phyloP scores from a whole-genome alignment of 2,329 filamentous ascomycete genomes.

The Sarocladiaceae sp. region DNA sequence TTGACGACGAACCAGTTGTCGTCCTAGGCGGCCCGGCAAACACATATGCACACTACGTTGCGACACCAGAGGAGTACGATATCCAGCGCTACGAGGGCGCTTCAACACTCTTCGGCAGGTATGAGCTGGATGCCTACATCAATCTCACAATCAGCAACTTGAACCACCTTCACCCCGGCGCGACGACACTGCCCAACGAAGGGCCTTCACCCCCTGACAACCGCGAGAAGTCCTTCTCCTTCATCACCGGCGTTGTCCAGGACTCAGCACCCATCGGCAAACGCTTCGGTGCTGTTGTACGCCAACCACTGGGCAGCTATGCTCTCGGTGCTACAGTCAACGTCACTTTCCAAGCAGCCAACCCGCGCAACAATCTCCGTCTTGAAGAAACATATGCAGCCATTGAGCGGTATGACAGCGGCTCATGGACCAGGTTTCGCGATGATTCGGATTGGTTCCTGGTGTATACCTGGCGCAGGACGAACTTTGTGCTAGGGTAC shows the following conservation, averaged over 20 bases:
- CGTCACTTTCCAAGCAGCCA: conserved; percentile 77
- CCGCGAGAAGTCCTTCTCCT: conserved; percentile 67
- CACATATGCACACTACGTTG: conserved; percentile 79
- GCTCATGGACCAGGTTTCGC: conserved; percentile 60
- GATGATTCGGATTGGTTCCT: conserved; percentile 81
- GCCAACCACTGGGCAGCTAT: conserved; percentile 51
- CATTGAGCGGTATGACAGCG: conserved; percentile 55
- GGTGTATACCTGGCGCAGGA: conserved; percentile 75
- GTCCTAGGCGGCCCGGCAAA: conserved; percentile 88
- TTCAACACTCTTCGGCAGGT: conserved; percentile 80
- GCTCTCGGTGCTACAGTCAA: conserved; percentile 56
- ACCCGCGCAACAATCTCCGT: conserved; percentile 82
- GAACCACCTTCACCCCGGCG: conserved; percentile 32
- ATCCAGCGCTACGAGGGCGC: conserved; percentile 94
- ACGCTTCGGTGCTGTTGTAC: conserved; percentile 64
- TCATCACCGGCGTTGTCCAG: conserved; percentile 75
- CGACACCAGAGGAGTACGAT: conserved; percentile 74
- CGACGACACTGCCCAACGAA: conserved; percentile 34
- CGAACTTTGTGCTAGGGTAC: conserved; percentile 62
- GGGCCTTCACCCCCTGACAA: conserved; percentile 75
- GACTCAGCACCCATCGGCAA: conserved; percentile 65
- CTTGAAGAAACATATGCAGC: conserved; percentile 74
- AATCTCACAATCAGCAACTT: conserved; percentile 70
- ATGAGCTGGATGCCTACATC: conserved; percentile 82
- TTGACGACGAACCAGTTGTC: conserved; percentile 60